Conservation (phyloP, 805 yeast species). For the Yarrowia bubula region DNA sequence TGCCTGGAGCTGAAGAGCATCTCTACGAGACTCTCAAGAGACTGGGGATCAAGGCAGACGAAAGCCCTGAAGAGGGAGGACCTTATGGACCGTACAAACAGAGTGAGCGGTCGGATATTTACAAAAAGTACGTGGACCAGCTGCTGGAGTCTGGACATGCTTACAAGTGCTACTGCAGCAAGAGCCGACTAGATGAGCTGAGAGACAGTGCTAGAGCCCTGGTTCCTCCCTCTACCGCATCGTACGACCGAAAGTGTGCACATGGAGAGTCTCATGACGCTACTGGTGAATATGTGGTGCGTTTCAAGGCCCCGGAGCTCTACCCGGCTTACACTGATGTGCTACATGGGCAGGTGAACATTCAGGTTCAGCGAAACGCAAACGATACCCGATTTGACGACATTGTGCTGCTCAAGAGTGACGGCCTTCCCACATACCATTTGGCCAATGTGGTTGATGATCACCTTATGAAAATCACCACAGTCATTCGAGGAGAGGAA, state of each 20-base stretch:
- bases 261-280: constrained; percentile 41
- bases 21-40: constrained; percentile 72
- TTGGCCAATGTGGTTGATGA: constrained; percentile 96
- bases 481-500: constrained; percentile 95
- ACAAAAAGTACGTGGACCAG: constrained; percentile 54
- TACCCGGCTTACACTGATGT: constrained; percentile 71
- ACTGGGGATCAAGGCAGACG: constrained; percentile 77
- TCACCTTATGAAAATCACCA: constrained; percentile 86
- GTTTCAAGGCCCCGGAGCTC: constrained; percentile 71
- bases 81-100: constrained; percentile 77
- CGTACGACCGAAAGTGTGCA: constrained; percentile 83
- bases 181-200: constrained; percentile 66
- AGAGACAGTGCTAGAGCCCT: constrained; percentile 70
- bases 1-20: constrained; percentile 77
- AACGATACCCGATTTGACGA: constrained; percentile 82
- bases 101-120: constrained; percentile 70
- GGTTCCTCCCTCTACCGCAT: constrained; percentile 85
- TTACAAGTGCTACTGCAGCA: constrained; percentile 82
- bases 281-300: constrained; percentile 49
- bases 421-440: constrained; percentile 93
- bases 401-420: constrained; percentile 85
- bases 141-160: constrained; percentile 68
- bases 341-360: constrained; percentile 70
- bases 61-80: constrained; percentile 67
- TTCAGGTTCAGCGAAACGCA: constrained; percentile 75